Conservation (phyloP, 345 rosid genomes). For the Anastatica hierochuntica region DNA sequence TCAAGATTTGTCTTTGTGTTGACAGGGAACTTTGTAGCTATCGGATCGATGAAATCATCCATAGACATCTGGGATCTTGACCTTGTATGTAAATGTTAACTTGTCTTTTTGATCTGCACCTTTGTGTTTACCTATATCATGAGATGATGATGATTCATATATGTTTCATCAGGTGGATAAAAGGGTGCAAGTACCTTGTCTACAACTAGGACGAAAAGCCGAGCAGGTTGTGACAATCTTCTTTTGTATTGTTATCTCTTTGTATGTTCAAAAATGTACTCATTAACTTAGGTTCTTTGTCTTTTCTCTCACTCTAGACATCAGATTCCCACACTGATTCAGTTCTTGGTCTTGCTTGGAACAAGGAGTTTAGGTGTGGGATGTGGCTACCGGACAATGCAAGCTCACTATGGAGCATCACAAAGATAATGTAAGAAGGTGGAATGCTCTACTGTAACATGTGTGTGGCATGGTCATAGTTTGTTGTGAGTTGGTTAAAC, state of each 20-base stretch:
- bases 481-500: no score
- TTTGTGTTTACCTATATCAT: background rate
- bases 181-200: conserved; percentile 48
- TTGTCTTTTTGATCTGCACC: background rate
- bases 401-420: conserved; percentile 65
- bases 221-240: conserved; percentile 25
- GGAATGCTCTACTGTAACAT: background rate
- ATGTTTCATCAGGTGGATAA: conserved; percentile 35
- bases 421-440: conserved; percentile 44
- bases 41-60: conserved; percentile 54
- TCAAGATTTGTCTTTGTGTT: background rate
- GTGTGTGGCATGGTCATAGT: conserved; percentile 40
- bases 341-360: conserved; percentile 89
- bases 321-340: conserved; percentile 69
- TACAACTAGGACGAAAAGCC: conserved; percentile 44
- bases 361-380: conserved; percentile 89
- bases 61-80: conserved; percentile 94
- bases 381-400: conserved; percentile 59
- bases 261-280: no score
- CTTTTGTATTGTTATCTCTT: no score
- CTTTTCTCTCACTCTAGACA: conserved; percentile 33
- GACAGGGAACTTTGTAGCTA: conserved; percentile 75
- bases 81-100: conserved; percentile 37
- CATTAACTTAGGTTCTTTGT: background rate
- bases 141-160: background rate